A percentile compares a stretch with the other conserved stretches of the same genome.
phyloP scores from a whole-genome alignment of 257 asterid genomes.

The Solanum gracilifrons region DNA sequence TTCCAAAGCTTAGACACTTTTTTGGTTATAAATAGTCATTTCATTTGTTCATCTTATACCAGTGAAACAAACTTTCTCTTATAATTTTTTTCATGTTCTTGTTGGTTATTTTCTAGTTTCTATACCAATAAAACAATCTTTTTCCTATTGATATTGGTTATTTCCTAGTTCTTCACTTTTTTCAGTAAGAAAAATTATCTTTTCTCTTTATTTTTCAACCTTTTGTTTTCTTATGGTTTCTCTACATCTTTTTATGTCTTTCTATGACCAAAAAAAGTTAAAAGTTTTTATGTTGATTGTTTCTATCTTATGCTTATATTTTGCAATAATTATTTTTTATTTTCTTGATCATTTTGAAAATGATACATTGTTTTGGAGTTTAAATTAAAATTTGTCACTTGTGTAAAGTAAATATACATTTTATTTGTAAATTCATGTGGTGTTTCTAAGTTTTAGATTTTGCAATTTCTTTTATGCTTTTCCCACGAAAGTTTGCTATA shows the following conservation, averaged over 20 bases:
- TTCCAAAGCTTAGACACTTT: too few relatives aligned
- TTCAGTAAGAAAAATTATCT: too few relatives aligned
- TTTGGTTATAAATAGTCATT: too few relatives aligned
- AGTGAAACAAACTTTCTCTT: background rate
- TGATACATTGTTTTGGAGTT: background rate
- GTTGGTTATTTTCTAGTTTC: background rate
- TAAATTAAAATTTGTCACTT: background rate
- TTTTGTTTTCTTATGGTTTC: background rate
- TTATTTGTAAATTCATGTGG: too few relatives aligned
- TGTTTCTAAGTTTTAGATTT: too few relatives aligned
- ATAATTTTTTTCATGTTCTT: background rate
- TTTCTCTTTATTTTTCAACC: background rate
- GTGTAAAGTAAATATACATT: background rate
- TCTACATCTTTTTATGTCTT: background rate
- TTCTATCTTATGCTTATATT: background rate
- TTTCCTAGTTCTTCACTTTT: too few relatives aligned
- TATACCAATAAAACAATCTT: background rate
- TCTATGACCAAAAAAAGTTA: background rate
- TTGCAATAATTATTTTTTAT: background rate
- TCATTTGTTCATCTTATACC: background rate
- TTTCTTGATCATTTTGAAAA: too few relatives aligned
- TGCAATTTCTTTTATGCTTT: too few relatives aligned
- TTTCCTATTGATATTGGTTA: too few relatives aligned
- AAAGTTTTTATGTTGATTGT: background rate
- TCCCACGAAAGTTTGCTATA: too few relatives aligned